Conservation (phyloP, 2,329 filamentous ascomycete genomes). For the Alternaria metachromatica region DNA sequence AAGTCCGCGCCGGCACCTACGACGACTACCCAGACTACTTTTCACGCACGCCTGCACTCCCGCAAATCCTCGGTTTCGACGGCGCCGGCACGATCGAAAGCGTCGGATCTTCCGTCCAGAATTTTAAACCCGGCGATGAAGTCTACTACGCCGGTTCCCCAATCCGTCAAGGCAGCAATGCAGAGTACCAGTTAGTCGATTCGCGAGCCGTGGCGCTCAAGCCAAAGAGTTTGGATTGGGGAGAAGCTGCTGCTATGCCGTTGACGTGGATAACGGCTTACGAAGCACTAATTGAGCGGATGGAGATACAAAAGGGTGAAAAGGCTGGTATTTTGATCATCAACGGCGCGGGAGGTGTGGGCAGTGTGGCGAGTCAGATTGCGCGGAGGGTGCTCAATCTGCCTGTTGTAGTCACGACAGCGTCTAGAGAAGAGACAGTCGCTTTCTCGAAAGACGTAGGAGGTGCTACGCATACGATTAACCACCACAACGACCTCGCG, state of each 20-base stretch:
- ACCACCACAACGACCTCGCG: slow-evolving; percentile 6
- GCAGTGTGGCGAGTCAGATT: slow-evolving; percentile 11
- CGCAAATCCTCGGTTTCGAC: slow-evolving; percentile 13
- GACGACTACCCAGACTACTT: slow-evolving; percentile 16
- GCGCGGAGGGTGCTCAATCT: slow-evolving; percentile 5
- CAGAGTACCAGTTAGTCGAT: slow-evolving; percentile 9
- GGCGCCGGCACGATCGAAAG: slow-evolving; percentile 5
- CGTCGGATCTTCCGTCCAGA: neutral
- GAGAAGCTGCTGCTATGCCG: slow-evolving; percentile 10
- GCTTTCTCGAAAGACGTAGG: slow-evolving; percentile 7
- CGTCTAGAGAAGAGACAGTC: slow-evolving; percentile 11
- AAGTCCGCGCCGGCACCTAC: slow-evolving; percentile 8
- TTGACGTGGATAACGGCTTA: slow-evolving; percentile 13
- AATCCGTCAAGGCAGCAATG: slow-evolving; percentile 12
- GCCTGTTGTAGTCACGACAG: slow-evolving; percentile 11
- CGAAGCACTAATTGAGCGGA: slow-evolving; percentile 7
- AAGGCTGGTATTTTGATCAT: slow-evolving; percentile 4
- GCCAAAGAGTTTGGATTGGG: slow-evolving; percentile 9
- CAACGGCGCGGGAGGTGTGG: slow-evolving; percentile 10
- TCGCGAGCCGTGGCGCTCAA: slow-evolving; percentile 8
- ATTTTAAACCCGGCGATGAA: slow-evolving; percentile 5
- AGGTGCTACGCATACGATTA: slow-evolving; percentile 6
- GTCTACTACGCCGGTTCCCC: slow-evolving; percentile 9
- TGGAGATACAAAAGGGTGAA: slow-evolving; percentile 3
- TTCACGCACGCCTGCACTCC: neutral